Conservation (phyloP, 345 rosid species). For the Citrus sinensis region DNA sequence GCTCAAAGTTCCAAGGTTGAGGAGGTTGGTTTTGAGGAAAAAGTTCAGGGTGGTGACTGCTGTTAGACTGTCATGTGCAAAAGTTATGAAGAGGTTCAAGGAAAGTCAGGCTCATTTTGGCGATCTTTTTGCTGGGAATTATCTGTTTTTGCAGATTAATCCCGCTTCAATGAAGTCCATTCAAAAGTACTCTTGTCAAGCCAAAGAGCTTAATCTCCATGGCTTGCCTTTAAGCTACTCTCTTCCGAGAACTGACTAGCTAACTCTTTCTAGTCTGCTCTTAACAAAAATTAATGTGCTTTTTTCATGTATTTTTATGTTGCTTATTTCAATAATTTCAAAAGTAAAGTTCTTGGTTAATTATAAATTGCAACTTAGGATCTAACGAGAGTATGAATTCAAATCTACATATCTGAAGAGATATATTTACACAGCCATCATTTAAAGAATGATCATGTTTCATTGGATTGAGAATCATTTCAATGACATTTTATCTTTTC, state of each 20-base stretch:
- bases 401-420: no score
- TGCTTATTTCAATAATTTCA: not conserved
- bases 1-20: slow-evolving; percentile 42
- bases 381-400: no score
- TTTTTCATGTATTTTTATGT: not conserved
- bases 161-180: slow-evolving; percentile 47
- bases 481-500: no score
- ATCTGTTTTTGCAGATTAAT: slow-evolving; percentile 65
- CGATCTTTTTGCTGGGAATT: slow-evolving; percentile 77
- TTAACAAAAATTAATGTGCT: not conserved
- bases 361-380: no score
- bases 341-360: no score
- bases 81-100: slow-evolving; percentile 54
- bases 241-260: slow-evolving; percentile 18
- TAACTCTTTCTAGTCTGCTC: not conserved
- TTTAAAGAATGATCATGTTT: no score
- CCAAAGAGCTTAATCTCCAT: not conserved
- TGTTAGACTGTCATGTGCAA: slow-evolving; percentile 32
- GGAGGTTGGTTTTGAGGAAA: slow-evolving; percentile 32
- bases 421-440: no score
- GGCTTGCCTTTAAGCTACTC: slow-evolving; percentile 11
- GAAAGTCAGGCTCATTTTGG: slow-evolving; percentile 60
- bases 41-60: slow-evolving; percentile 26
- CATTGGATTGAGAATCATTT: no score
- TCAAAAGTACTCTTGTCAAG: slow-evolving; percentile 23